A percentile compares a stretch with the other conserved stretches of the same genome.
Evolutionary conservation across 75 land plant genomes (phyloP).

Genomic region (Pinus tabuliformis): DNA sequence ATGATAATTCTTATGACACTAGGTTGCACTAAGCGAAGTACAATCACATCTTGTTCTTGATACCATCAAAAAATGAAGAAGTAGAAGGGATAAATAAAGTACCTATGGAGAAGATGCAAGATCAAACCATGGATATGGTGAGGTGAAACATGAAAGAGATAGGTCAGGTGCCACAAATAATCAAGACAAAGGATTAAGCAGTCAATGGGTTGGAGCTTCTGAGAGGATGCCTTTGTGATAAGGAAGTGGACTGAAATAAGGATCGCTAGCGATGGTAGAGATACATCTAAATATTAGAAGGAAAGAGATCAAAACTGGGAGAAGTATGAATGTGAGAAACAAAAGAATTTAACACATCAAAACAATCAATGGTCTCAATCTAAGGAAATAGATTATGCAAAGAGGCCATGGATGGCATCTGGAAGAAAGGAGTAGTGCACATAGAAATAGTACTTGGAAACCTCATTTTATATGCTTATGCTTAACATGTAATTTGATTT

Average conservation of each 20-base stretch:
- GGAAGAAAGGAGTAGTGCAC: slow-evolving; percentile 12
- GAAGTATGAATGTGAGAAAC: too few relatives aligned
- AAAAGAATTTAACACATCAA: slow-evolving; percentile 33
- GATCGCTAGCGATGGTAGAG: slow-evolving; percentile 48
- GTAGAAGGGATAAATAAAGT: slow-evolving; percentile 34
- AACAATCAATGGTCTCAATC: slow-evolving; percentile 62
- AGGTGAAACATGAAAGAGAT: slow-evolving; percentile 52
- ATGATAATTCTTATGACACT: too few relatives aligned
- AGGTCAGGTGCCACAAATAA: slow-evolving; percentile 46
- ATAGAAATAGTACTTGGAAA: too few relatives aligned
- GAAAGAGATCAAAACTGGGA: slow-evolving; percentile 48
- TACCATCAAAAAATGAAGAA: too few relatives aligned
- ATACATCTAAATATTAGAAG: slow-evolving; percentile 44
- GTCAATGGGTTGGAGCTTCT: too few relatives aligned
- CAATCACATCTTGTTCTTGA: too few relatives aligned
- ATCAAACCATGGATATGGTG: slow-evolving; percentile 69
- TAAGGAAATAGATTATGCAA: slow-evolving; percentile 76
- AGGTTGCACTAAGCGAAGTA: too few relatives aligned
- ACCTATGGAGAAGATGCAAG: slow-evolving; percentile 70
- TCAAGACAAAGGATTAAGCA: slow-evolving; percentile 53
- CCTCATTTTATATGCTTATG: too few relatives aligned
- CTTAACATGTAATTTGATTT: too few relatives aligned
- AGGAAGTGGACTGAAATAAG: slow-evolving; percentile 53
- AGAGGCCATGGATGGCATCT: slow-evolving; percentile 34
- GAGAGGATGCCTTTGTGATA: too few relatives aligned